Percentiles rank a stretch among this genome's conserved stretches.
phyloP scores from a whole-genome alignment of 257 asterid species.

The Nicotiana sylvestris region DNA sequence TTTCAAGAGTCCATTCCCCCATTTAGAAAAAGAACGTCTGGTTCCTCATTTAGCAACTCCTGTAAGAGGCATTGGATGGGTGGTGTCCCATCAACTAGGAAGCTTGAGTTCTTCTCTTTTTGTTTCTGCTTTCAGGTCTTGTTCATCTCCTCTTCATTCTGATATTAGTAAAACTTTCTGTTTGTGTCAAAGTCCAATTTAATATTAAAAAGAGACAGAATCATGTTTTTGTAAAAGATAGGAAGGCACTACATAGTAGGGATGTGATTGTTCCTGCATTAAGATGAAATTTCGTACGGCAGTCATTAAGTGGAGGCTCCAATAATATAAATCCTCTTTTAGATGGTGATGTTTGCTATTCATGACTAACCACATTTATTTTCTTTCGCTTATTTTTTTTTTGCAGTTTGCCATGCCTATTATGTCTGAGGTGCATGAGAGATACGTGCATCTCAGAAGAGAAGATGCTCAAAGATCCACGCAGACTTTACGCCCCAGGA shows the following conservation, averaged over 20 bases:
- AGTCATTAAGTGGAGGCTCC: slow-evolving; percentile 5
- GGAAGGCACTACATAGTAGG: neutral
- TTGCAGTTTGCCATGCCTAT: slow-evolving; percentile 71
- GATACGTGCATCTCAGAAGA: slow-evolving; percentile 83
- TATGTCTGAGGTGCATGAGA: slow-evolving; percentile 79
- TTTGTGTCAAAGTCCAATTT: neutral
- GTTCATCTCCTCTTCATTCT: neutral
- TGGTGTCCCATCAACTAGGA: neutral
- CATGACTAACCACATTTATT: neutral
- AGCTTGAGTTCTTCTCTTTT: neutral
- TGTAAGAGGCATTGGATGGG: neutral
- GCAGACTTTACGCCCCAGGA: slow-evolving; percentile 83
- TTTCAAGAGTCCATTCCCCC: neutral
- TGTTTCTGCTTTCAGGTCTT: neutral
- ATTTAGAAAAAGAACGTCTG: neutral
- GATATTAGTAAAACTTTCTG: neutral
- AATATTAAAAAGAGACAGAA: neutral
- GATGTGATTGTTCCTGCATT: neutral
- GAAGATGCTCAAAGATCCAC: slow-evolving; percentile 75
- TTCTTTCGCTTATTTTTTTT: neutral
- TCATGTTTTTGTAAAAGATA: neutral
- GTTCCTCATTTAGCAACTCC: neutral
- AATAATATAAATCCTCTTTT: neutral
- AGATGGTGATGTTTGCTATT: neutral
- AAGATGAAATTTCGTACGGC: neutral